Evolutionary conservation across 1,284 basidiomycete species (phyloP), one percentile per base, ranked within the genome.

Genomic region (Vanrija pseudolonga): DNA sequence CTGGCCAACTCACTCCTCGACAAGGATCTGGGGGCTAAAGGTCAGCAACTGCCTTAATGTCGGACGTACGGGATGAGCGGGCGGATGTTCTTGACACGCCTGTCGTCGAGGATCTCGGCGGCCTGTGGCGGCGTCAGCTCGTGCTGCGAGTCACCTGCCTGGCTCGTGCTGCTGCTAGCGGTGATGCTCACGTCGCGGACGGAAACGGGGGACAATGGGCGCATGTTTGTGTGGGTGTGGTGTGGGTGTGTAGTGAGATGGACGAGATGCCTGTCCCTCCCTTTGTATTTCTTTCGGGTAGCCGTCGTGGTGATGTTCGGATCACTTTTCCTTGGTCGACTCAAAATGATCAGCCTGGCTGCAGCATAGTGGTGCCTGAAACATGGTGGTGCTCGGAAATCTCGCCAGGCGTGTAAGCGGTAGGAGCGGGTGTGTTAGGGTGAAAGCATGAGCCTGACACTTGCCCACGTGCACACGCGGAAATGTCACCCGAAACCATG

Each of bases 71-170:
- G 92, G 60, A 96, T 92, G 56, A 95, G 78, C 32, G 91, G 91
- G 43, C 90, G 80, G 40, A 88, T 90, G 22, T 83, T 85, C 73
- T 85, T 90, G 59, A 97, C 91, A 41, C 93, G 81, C 59, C 84
- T 81, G 73, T 97, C 94, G 71, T 94, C 90, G 46, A 96, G 85
- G 51, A 87, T 82, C 50, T 83, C 76, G 61, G 90, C 83, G 39
- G 89, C 90, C 72, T 77, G 62, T 32, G 32, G 32, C 32, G 5
- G 3, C 7, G 41, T 55, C 28, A 51, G 28, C 20, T 32, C 36
- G 23, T 26, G 20, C 14, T 24, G 45, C 28, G n/a, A n/a, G n/a
- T n/a, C n/a, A n/a, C n/a, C 26, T 26, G 26, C 26, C 26, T 26
- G 26, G 19, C 28, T 38, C 8, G 23, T 24, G 38, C n/a, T 14